A percentile compares a stretch with the other conserved stretches of the same genome.
Evolutionary conservation across 2,329 filamentous ascomycete species (phyloP).

Genomic region (Coniochaeta hoffmannii): DNA sequence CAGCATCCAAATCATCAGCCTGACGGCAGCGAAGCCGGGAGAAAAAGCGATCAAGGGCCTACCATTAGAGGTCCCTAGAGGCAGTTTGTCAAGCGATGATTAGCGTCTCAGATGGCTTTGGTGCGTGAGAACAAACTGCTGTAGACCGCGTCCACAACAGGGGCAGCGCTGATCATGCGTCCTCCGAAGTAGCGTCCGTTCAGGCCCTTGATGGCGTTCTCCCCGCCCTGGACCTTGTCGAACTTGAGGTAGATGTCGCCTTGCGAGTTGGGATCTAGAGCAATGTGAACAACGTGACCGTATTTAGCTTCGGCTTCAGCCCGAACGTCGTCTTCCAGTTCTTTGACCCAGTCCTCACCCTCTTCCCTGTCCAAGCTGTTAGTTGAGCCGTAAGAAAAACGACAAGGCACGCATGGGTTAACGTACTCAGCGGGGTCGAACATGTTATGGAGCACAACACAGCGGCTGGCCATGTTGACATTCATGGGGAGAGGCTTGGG

Average conservation of each 20-base stretch:
- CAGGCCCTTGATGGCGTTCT: slow-evolving; percentile 95
- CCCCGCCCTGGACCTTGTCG: slow-evolving; percentile 86
- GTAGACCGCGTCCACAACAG: slow-evolving; percentile 98
- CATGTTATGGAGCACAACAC: slow-evolving; percentile 91
- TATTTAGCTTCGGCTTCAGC: slow-evolving; percentile 92
- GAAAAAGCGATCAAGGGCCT: slow-evolving; percentile 6
- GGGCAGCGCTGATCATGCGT: slow-evolving; percentile 85
- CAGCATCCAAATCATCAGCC: slow-evolving; percentile 2
- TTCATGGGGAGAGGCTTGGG: slow-evolving; percentile 70
- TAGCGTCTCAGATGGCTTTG: slow-evolving; percentile 67
- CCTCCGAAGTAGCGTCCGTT: slow-evolving; percentile 96
- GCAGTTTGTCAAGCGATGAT: slow-evolving; percentile 32
- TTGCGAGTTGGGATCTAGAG: slow-evolving; percentile 84
- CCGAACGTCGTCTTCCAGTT: slow-evolving; percentile 89
- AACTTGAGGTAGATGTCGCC: slow-evolving; percentile 99
- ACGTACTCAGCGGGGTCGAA: slow-evolving; percentile 88
- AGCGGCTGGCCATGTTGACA: slow-evolving; percentile 87
- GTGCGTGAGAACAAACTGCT: slow-evolving; percentile 89
- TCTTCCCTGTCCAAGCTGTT: slow-evolving; percentile 58
- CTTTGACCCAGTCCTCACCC: slow-evolving; percentile 82
- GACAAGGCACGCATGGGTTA: background rate
- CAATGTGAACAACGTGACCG: slow-evolving; percentile 95
- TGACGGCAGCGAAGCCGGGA: background rate
- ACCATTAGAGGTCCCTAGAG: slow-evolving; percentile 37
- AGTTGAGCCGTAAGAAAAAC: slow-evolving; percentile 17